Evolutionary conservation across 345 rosid species (phyloP).

Genomic region (Psidium guajava): DNA sequence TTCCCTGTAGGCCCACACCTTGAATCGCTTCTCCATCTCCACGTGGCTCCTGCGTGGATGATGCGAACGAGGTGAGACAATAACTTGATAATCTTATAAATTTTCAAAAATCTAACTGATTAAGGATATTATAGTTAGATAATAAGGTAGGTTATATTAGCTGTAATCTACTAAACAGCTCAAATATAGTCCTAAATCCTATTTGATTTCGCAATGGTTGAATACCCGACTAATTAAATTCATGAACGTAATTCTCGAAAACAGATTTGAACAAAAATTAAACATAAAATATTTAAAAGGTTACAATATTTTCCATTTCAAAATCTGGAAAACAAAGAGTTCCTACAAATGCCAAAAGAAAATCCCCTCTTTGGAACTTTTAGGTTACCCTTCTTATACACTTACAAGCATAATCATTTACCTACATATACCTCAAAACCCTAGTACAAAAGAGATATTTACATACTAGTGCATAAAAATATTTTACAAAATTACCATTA

Average conservation of each 20-base stretch:
- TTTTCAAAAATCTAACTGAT: not conserved
- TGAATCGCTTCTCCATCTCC: slow-evolving; percentile 56
- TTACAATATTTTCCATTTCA: not conserved
- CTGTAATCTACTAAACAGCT: not conserved
- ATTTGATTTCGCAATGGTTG: not conserved
- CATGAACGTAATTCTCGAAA: not conserved
- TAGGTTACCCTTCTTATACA: not conserved
- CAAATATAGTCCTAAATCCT: not conserved
- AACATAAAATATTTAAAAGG: not conserved
- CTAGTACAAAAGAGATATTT: not conserved
- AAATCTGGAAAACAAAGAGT: not conserved
- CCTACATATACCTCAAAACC: not conserved
- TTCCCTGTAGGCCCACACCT: slow-evolving; percentile 62
- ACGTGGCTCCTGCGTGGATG: slow-evolving; percentile 44
- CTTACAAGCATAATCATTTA: not conserved
- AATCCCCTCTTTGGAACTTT: not conserved
- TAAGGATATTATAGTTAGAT: not conserved
- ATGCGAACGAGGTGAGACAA: not conserved
- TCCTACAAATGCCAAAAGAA: not conserved
- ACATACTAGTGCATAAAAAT: not conserved
- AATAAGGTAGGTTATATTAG: not conserved
- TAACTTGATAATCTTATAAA: not conserved
- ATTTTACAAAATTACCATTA: not conserved
- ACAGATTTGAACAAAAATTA: not conserved
- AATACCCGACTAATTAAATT: not conserved